phyloP scores from a whole-genome alignment of 768 basidiomycete genomes.

The Leccinum broughii region DNA sequence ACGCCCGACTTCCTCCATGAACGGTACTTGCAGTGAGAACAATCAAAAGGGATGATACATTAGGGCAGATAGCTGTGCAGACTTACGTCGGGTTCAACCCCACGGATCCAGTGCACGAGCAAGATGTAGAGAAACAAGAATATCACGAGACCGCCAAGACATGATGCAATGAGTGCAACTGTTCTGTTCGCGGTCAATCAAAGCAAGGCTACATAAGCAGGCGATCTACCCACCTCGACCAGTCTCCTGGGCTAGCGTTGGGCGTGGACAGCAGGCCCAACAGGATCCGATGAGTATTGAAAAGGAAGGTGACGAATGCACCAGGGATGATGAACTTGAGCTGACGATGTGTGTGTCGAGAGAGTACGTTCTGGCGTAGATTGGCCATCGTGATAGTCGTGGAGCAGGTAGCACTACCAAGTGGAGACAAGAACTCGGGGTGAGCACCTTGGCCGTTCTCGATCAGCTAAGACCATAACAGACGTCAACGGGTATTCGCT shows the following conservation, averaged over 20 bases:
- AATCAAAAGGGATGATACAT: not conserved
- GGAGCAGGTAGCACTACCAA: not conserved
- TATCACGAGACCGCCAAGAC: conserved; percentile 60
- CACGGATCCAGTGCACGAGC: conserved; percentile 63
- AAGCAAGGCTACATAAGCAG: not conserved
- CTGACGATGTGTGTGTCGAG: conserved; percentile 60
- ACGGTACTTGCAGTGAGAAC: conserved; percentile 50
- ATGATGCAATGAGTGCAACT: conserved; percentile 52
- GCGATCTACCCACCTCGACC: conserved; percentile 47
- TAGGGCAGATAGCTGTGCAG: not conserved
- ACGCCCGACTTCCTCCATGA: conserved; percentile 73
- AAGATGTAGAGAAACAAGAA: conserved; percentile 73
- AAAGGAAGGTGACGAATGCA: conserved; percentile 57
- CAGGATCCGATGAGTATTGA: conserved; percentile 56
- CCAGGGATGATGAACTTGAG: conserved; percentile 80
- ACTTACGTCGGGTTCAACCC: conserved; percentile 69
- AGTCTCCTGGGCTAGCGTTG: conserved; percentile 40
- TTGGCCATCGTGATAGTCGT: conserved; percentile 20
- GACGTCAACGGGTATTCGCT: conserved; percentile 9
- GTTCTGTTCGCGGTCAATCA: conserved; percentile 40
- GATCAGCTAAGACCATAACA: conserved; percentile 15
- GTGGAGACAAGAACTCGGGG: not conserved
- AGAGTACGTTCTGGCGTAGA: conserved; percentile 25
- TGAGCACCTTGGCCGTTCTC: not conserved
- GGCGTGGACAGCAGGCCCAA: conserved; percentile 36